Base-by-base conservation (phyloP, 176 grass and related monocot species). In the Saccharum spontaneum region DNA sequence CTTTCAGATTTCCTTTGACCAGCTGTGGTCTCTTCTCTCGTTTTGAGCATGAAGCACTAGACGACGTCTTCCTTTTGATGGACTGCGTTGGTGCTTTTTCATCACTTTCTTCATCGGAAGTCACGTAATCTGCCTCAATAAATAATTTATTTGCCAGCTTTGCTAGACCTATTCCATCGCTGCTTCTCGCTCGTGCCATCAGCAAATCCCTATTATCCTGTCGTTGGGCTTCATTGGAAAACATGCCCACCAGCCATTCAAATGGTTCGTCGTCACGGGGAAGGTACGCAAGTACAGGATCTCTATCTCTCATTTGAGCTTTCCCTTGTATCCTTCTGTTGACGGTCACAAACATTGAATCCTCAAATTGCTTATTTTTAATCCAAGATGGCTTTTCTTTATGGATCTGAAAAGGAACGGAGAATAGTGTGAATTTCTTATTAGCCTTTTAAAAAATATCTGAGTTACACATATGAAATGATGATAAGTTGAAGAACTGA, bases 231-330 rank as follows among this genome's bases (percentile, higher is more conserved):
- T 40, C 11, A 13, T 5, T 0, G 54, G 12, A 55, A 24, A 26
- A 18, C 75, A 62, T 78, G 54, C 75, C 75, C 6, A 78, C 75
- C 36, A 62, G 22, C 75, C 75, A 62, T 78, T 78, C 55, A 78
- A 78, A 62, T 24, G 75, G 75, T 41, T 62, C 75, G 9, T 78
- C 54, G 15, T 78, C 75, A 39, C 6, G 2, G 0, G 54, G 75
- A 61, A 78, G 34, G 10, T 71, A 67, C 1, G 44, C 28, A 69
- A 69, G 10, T 16, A 81, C 5, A 69, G 18, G 18, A 69, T 81
- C 79, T 23, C 9, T 52, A 4, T 50, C 17, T 54, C 7, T 52
- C 64, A 48, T 69, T 69, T 30, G 1, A 46, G 10, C 44, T n/a
- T 52, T 81, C 41, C 2, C 64, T 81, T 69, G 4, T 13, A 81